Percentiles rank a stretch among this genome's conserved stretches.
Evolutionary conservation across 331 rosid genomes (phyloP).

Genomic region (Malus hybrid): DNA sequence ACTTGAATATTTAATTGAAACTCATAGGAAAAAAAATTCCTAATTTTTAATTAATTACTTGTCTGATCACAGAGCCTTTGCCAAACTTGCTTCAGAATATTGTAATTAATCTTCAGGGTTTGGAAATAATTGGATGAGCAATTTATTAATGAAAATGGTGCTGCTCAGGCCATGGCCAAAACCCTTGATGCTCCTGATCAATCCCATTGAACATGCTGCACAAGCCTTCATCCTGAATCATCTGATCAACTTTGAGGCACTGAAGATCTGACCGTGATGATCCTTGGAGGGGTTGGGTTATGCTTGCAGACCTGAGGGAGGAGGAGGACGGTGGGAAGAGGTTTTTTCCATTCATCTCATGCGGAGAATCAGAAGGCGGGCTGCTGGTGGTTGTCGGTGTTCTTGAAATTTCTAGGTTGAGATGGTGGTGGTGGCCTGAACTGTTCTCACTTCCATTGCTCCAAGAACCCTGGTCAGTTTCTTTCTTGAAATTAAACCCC

Average conservation of each 20-base stretch:
- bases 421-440: slow-evolving; percentile 27
- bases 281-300: slow-evolving; percentile 67
- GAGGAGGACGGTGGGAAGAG: slow-evolving; percentile 34
- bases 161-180: slow-evolving; percentile 87
- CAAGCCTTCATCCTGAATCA: slow-evolving; percentile 54
- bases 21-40: background rate
- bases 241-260: slow-evolving; percentile 16
- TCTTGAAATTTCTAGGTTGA: slow-evolving; percentile 62
- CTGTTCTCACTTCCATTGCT: slow-evolving; percentile 78
- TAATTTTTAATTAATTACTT: background rate
- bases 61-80: background rate
- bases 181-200: slow-evolving; percentile 60
- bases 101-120: background rate
- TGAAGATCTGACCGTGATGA: slow-evolving; percentile 63
- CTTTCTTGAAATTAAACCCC: slow-evolving; percentile 40
- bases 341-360: slow-evolving; percentile 27
- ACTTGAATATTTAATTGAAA: slow-evolving; percentile 17
- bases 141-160: slow-evolving; percentile 28
- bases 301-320: slow-evolving; percentile 41
- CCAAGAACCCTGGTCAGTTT: slow-evolving; percentile 51
- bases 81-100: background rate
- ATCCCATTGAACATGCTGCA: slow-evolving; percentile 63
- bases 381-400: slow-evolving; percentile 42
- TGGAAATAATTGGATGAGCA: background rate
- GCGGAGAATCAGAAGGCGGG: slow-evolving; percentile 45